These are phyloP conservation scores for Davidsoniella neocaledoniae DNA, from an alignment of 2,329 filamentous ascomycete species.

Conservation along the genomic window DNA sequence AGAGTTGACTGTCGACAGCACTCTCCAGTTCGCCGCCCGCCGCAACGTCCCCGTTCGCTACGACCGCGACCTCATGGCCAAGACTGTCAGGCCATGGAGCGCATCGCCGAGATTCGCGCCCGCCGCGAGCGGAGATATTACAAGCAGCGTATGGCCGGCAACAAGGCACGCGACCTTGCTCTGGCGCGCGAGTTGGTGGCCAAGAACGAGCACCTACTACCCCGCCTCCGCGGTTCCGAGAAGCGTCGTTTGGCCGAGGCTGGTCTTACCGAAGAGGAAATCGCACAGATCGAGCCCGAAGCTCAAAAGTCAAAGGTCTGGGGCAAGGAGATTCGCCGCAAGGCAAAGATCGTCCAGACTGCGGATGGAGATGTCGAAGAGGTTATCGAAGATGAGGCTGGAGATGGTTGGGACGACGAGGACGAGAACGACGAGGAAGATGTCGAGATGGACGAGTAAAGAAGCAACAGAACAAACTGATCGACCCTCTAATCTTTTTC, in stretches of 20 bases:
- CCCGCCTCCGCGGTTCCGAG: slow-evolving; percentile 49
- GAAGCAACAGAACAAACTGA: not conserved
- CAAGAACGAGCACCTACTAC: slow-evolving; percentile 84
- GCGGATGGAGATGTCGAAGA: slow-evolving; percentile 17
- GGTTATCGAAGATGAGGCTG: slow-evolving; percentile 12
- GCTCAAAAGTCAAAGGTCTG: slow-evolving; percentile 24
- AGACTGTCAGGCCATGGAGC: slow-evolving; percentile 83
- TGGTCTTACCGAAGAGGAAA: slow-evolving; percentile 31
- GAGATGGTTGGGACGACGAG: slow-evolving; percentile 19
- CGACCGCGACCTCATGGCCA: slow-evolving; percentile 77
- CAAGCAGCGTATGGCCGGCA: slow-evolving; percentile 82
- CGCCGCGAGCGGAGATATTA: slow-evolving; percentile 84
- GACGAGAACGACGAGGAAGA: slow-evolving; percentile 21
- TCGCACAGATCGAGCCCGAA: slow-evolving; percentile 27
- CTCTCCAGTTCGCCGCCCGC: slow-evolving; percentile 77
- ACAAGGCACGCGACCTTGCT: slow-evolving; percentile 65
- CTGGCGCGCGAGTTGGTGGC: slow-evolving; percentile 74
- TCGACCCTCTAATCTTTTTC: too few species aligned
- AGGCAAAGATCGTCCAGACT: slow-evolving; percentile 13
- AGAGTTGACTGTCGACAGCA: slow-evolving; percentile 82
- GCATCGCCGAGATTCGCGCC: slow-evolving; percentile 69
- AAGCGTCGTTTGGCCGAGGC: slow-evolving; percentile 40
- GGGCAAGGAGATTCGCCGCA: slow-evolving; percentile 24
- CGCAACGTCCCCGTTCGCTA: slow-evolving; percentile 92
- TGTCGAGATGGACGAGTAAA: slow-evolving; percentile 26